phyloP scores from a whole-genome alignment of 768 basidiomycete species.

The Serendipita sp. region DNA sequence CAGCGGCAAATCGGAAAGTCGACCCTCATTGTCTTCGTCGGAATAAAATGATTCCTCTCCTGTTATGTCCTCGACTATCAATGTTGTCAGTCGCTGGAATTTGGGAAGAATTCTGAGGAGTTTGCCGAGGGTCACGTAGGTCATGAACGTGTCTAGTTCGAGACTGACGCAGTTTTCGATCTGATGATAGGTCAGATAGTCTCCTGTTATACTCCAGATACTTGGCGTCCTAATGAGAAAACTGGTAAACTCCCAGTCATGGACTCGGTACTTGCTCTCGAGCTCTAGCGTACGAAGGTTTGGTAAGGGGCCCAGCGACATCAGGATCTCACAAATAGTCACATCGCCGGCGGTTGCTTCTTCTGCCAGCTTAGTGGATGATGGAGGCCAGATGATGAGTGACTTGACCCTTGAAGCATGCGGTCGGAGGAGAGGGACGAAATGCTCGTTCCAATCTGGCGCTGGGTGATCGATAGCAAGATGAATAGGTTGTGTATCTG shows the following conservation, averaged over 20 bases:
- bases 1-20: too few species aligned
- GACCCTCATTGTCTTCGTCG: background rate
- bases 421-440: background rate
- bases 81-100: background rate
- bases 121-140: background rate
- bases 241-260: background rate
- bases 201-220: background rate
- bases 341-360: background rate
- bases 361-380: background rate
- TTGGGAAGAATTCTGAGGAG: background rate
- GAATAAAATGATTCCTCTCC: background rate
- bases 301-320: background rate
- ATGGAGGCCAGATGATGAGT: background rate
- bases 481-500: background rate
- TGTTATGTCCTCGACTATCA: background rate
- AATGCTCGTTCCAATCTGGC: background rate
- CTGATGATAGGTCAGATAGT: background rate
- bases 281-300: background rate
- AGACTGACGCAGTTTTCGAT: background rate
- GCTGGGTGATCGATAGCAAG: background rate
- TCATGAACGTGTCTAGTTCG: background rate
- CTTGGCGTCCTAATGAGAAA: background rate
- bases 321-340: background rate
- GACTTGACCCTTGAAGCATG: background rate
- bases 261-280: background rate